phyloP scores from a whole-genome alignment of 306 rosid species.

The Vigna radiata region DNA sequence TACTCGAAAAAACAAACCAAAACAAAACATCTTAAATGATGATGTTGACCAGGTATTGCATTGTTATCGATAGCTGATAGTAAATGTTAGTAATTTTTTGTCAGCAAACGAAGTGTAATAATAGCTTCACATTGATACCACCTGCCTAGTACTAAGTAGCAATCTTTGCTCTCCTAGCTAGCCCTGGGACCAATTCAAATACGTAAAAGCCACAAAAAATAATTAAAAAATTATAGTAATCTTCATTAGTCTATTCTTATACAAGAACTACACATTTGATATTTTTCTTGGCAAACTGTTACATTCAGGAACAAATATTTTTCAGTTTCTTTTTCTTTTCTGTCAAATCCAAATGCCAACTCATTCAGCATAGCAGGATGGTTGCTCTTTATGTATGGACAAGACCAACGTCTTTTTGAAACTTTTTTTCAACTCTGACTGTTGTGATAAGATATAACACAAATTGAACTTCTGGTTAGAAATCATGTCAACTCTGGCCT shows the following conservation, averaged over 20 bases:
- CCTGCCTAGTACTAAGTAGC: neutral
- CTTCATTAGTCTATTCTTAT: neutral
- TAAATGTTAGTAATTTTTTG: constrained; percentile 27
- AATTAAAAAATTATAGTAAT: neutral
- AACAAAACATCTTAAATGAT: constrained; percentile 20
- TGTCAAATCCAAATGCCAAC: constrained; percentile 37
- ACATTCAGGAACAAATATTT: neutral
- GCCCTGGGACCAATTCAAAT: neutral
- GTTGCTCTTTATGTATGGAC: constrained; percentile 36
- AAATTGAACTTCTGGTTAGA: constrained; percentile 20
- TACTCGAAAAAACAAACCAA: neutral
- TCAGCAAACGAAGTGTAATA: neutral
- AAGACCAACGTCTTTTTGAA: constrained; percentile 22
- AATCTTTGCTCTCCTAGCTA: neutral
- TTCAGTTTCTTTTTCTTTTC: neutral
- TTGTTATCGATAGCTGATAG: neutral
- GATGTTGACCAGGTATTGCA: constrained; percentile 28
- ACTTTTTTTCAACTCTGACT: neutral
- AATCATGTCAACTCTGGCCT: constrained; percentile 36
- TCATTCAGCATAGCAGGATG: constrained; percentile 5
- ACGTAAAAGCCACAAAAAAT: neutral
- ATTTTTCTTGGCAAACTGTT: neutral
- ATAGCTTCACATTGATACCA: constrained; percentile 3
- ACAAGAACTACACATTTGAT: neutral
- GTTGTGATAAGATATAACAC: constrained; percentile 39